phyloP scores from a whole-genome alignment of 2,329 filamentous ascomycete species.

The Colletotrichum salicis region DNA sequence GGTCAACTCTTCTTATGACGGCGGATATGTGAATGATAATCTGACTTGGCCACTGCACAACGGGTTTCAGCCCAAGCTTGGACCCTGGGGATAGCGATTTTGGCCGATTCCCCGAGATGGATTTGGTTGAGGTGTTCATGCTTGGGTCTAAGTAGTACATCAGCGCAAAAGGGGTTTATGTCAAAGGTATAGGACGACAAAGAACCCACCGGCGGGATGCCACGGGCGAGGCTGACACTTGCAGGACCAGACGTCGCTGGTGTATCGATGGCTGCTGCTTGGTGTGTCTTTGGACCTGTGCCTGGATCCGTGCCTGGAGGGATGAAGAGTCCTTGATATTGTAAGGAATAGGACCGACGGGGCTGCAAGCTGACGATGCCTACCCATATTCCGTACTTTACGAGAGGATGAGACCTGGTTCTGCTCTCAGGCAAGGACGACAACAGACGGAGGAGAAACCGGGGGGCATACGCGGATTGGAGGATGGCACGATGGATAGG shows the following conservation, averaged over 20 bases:
- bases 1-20: neutral
- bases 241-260: neutral
- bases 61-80: slow-evolving; percentile 34
- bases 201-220: slow-evolving; percentile 2
- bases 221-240: neutral
- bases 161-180: slow-evolving; percentile 27
- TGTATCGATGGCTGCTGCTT: neutral
- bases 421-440: neutral
- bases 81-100: slow-evolving; percentile 27
- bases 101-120: slow-evolving; percentile 9
- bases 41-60: slow-evolving; percentile 21
- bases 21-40: slow-evolving; percentile 6
- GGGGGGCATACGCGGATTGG: neutral
- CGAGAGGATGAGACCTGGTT: neutral
- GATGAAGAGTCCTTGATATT: slow-evolving; percentile 6
- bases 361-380: neutral
- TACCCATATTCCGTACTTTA: neutral
- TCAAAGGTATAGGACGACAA: slow-evolving; percentile 16
- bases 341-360: slow-evolving; percentile 3
- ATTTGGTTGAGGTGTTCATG: neutral
- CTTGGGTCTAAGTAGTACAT: slow-evolving; percentile 14
- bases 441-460: neutral
- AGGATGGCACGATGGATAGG: neutral
- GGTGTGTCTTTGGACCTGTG: neutral
- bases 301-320: neutral